Evolutionary conservation across 805 yeast species (phyloP), one percentile per base, ranked within the genome.

Genomic region (Yamadazyma ubonensis): DNA sequence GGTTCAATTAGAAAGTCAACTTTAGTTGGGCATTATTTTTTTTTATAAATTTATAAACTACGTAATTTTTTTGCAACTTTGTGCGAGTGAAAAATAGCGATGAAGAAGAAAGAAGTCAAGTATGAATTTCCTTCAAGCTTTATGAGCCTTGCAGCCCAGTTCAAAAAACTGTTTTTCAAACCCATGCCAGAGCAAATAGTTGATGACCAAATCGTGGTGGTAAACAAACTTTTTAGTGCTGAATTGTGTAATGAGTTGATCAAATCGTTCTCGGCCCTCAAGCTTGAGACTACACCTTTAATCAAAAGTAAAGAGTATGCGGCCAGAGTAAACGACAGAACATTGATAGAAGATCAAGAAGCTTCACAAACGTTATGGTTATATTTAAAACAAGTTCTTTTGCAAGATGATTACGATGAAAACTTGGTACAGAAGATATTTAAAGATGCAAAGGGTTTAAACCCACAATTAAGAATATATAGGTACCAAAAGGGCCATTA

Each of bases 401-500:
- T 53, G 16, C 57, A 54, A 5, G 56, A 62, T 6, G 57, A 49
- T 9, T 54, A 57, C 31, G 59, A 51, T 7, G 57, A 62, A 7
- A 65, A 59, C 1, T 37, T 52, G 5, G 50, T 45, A 2, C 41
- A 48, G 11, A 40, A 39, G 0, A 64, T 56, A 8, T 75, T 78
- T 49, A 16, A 36, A 0, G 37, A 38, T 8, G 78, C 79, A 0
- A 54, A 54, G 19, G 79, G 81, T 0, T 63, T 79, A 32, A 78
- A 79, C 43, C 76, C 81, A 1, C 78, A 78, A 39, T 52, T 80
- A 10, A 52, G 86, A 27, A 55, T 79, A 4, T 80, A 80, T 52
- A 49, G 84, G 33, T 80, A 80, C 51, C 49, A 53, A 2, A 63
- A 66, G 44, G 83, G 83, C 0, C 84, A 80, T 43, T 76, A 70